Base-by-base conservation (phyloP, 176 grass and related monocot species). In the Saccharum officinarum region DNA sequence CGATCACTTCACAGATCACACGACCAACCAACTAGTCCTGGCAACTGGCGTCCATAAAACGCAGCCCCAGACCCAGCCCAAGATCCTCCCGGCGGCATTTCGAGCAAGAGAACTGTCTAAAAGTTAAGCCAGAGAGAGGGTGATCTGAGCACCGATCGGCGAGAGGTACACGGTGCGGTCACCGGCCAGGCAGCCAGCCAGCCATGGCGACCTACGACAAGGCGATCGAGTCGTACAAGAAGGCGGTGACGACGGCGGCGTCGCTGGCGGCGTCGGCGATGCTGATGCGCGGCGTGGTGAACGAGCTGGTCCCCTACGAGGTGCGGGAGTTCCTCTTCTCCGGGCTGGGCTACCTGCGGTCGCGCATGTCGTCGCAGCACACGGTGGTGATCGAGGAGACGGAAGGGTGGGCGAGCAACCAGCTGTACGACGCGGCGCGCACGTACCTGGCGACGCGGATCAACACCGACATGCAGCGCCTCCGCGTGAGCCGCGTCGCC, bases 361-460 rank as follows among this genome's bases (percentile, higher is more conserved):
- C 82, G 60, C 90, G 89, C 80, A 75, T 90, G 70, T 93, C 84
- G 13, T 88, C 88, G n/a, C 75, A 82, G 61, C 92, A 95, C 75
- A 90, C 92, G 10, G 87, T 95, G 33, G 78, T 95, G 38, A 93
- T 98, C 26, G 89, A 95, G 64, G 87, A 93, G 83, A 90, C 75
- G 1, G 95, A 98, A 52, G 91, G 91, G 1, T 95, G 86, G 73
- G 59, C 87, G 0, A 86, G 49, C 76, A 98, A 98, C 86, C 91
- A 95, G 77, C 77, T 98, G 49, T 95, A 90, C 69, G 95, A 95
- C 14, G 95, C 92, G 44, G 92, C 74, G 34, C 82, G 79, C 9
- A 70, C 87, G 44, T 98, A 98, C 80, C 88, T 98, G 0, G 84
- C 95, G 18, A 89, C 92, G 13, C 81, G 91, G 82, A 98, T 98